Evolutionary conservation across 192 early-diverging fungal species (phyloP), one percentile per base, ranked within the genome.

Genomic region (Lunasporangiospora selenospora): DNA sequence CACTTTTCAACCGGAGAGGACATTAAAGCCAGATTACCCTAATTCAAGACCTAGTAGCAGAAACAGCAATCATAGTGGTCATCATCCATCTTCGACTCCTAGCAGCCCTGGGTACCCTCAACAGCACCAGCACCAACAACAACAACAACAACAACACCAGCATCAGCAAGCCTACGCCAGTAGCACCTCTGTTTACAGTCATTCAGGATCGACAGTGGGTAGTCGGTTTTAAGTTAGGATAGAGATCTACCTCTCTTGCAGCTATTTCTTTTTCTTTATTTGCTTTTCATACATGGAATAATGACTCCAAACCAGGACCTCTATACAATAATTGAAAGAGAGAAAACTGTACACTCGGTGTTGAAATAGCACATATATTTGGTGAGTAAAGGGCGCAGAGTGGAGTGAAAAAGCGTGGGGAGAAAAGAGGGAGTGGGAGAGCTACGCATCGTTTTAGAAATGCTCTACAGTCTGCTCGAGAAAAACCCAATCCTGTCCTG

Each of bases 391-490:
- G n/a, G n/a, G n/a, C n/a, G n/a, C n/a, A n/a, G n/a, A n/a, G n/a
- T n/a, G n/a, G n/a, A n/a, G n/a, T n/a, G n/a, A n/a, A n/a, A n/a
- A n/a, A n/a, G n/a, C n/a, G n/a, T n/a, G n/a, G n/a, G n/a, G n/a
- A n/a, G n/a, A n/a, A 38, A n/a, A 53, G 18, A 23, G 30, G 24
- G 29, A 19, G 9, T 23, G 23, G 19, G 15, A 1, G 9, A 23
- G 47, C n/a, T n/a, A n/a, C n/a, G n/a, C n/a, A n/a, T n/a, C n/a
- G n/a, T n/a, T n/a, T n/a, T n/a, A 26, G 15, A 58, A 7, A 15
- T 3, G 13, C 26, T 48, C 73, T 85, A 88, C 42, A 89, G 65
- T 77, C 87, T 91, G 61, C 85, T 80, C 46, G 75, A 75, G 43
- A 59, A 56, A 26, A 56, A 56, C 0, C 53, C 53, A 26, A 56